phyloP scores from a whole-genome alignment of 2,329 filamentous ascomycete genomes.

The Stachybotrys echinatus region DNA sequence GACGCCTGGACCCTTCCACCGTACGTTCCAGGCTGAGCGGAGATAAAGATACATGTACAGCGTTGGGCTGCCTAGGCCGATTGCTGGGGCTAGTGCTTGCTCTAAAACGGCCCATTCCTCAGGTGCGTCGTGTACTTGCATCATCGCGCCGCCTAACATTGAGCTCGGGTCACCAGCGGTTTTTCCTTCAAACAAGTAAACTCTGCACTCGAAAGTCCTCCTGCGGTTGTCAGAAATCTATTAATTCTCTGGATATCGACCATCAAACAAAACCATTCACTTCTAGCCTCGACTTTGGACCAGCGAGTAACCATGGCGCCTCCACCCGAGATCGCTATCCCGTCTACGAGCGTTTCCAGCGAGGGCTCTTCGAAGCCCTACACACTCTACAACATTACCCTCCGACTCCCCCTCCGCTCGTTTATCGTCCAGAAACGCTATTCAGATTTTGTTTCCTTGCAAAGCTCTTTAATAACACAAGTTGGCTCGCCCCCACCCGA shows the following conservation, averaged over 20 bases:
- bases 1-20: not conserved
- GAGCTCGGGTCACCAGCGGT: not conserved
- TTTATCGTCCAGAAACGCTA: conserved; percentile 77
- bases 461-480: conserved; percentile 54
- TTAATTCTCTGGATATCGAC: not conserved
- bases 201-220: not conserved
- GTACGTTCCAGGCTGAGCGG: not conserved
- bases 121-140: not conserved
- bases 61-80: too few species aligned
- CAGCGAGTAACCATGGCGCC: conserved; percentile 62
- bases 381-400: conserved; percentile 73
- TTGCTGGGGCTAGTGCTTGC: not conserved
- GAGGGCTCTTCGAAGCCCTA: conserved; percentile 55
- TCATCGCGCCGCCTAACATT: not conserved
- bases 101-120: not conserved
- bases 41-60: too few species aligned
- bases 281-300: too few species aligned
- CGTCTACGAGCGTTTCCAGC: conserved; percentile 55
- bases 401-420: conserved; percentile 70
- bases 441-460: conserved; percentile 68
- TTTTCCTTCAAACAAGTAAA: not conserved
- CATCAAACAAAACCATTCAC: not conserved
- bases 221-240: too few species aligned
- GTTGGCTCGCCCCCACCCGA: conserved; percentile 61
- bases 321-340: conserved; percentile 62